Percentiles rank a stretch among this genome's conserved stretches.
These are phyloP conservation scores for Boletus barrowsii DNA, from an alignment of 768 basidiomycete species.

Conservation along the genomic window DNA sequence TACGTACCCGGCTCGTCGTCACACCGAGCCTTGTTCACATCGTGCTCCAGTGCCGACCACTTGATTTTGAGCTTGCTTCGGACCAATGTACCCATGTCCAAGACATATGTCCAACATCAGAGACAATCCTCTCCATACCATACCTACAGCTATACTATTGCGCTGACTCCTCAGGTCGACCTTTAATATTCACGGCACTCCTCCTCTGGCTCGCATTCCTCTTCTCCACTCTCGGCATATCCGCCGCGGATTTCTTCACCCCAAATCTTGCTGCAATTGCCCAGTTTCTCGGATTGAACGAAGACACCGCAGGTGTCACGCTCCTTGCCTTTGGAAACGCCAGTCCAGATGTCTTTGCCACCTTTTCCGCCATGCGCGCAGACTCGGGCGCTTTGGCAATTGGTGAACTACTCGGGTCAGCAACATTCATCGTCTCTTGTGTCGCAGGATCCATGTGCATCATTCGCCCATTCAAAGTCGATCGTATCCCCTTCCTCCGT, in stretches of 20 bases:
- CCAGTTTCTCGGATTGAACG: constrained; percentile 78
- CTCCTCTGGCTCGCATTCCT: constrained; percentile 84
- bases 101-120: constrained; percentile 51
- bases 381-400: constrained; percentile 87
- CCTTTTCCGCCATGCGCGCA: constrained; percentile 87
- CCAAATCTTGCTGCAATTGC: constrained; percentile 93
- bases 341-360: constrained; percentile 94
- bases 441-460: constrained; percentile 98
- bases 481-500: constrained; percentile 77
- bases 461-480: constrained; percentile 90
- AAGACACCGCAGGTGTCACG: constrained; percentile 94
- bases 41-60: constrained; percentile 58
- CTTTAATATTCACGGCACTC: constrained; percentile 59
- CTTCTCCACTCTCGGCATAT: constrained; percentile 93
- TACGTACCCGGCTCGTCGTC: background rate
- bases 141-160: constrained; percentile 77
- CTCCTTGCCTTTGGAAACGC: constrained; percentile 97
- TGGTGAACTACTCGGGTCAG: constrained; percentile 93
- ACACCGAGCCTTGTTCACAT: background rate
- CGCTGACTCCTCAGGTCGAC: constrained; percentile 48
- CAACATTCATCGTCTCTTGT: constrained; percentile 92
- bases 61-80: constrained; percentile 42
- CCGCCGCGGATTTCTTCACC: constrained; percentile 95
- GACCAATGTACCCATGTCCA: constrained; percentile 67
- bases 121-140: constrained; percentile 66